Percentiles rank a stretch among this genome's conserved stretches.
These are phyloP conservation scores for Apodospora peruviana DNA, from an alignment of 495 filamentous ascomycete species.

Conservation along the genomic window DNA sequence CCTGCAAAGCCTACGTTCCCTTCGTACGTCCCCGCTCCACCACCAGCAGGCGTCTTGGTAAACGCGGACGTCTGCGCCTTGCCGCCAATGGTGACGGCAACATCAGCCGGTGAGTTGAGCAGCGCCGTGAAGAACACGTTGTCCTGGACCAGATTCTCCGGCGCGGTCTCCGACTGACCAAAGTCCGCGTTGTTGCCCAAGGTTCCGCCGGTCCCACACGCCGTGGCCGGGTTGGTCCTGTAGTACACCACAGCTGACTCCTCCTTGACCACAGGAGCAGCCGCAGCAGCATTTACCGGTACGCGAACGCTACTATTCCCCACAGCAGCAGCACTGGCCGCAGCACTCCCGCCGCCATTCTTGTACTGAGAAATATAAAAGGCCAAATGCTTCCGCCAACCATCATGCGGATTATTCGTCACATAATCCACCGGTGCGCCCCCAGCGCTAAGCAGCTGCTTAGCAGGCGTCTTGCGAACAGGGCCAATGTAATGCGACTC, in stretches of 20 bases:
- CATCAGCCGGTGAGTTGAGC: conserved; percentile 11
- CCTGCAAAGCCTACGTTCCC: conserved; percentile 15
- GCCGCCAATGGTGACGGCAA: conserved; percentile 14
- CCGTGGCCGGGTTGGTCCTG: conserved; percentile 12
- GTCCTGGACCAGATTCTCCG: conserved; percentile 14
- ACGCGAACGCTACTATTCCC: neutral
- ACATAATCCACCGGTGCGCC: conserved; percentile 17
- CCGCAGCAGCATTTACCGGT: neutral
- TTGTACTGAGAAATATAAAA: conserved; percentile 21
- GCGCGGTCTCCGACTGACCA: conserved; percentile 8
- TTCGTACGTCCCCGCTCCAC: conserved; percentile 13
- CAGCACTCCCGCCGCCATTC: conserved; percentile 4
- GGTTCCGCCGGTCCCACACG: conserved; percentile 16
- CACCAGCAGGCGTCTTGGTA: conserved; percentile 2
- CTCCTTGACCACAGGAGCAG: neutral
- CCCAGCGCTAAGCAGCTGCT: conserved; percentile 9
- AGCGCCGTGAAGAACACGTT: conserved; percentile 20
- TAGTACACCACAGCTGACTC: conserved; percentile 8
- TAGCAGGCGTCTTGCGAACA: conserved; percentile 17
- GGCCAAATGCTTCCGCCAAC: conserved; percentile 19
- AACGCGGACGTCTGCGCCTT: conserved; percentile 6
- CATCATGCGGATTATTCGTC: conserved; percentile 10
- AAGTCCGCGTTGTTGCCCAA: conserved; percentile 10
- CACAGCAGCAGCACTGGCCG: neutral
- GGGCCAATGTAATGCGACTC: conserved; percentile 55